These are phyloP conservation scores for Alternaria triticimaculans DNA, from an alignment of 2,329 filamentous ascomycete species.

Conservation along the genomic window DNA sequence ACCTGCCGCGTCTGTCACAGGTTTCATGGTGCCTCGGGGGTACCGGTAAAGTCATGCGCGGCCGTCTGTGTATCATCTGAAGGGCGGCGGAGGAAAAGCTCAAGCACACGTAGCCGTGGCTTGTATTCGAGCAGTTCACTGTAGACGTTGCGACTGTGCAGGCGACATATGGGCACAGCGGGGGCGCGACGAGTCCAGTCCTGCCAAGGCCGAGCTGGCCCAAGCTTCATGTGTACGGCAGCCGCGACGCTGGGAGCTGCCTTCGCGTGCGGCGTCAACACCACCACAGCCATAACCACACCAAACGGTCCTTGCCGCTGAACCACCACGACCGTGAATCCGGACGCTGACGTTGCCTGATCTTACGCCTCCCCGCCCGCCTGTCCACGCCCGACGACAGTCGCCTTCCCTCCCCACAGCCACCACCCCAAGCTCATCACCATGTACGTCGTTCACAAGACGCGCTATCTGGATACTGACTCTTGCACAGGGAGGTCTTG, in stretches of 20 bases:
- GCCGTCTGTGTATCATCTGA: neutral
- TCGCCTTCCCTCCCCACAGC: constrained; percentile 5
- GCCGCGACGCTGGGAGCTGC: constrained; percentile 27
- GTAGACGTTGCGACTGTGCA: neutral
- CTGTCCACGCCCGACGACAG: neutral
- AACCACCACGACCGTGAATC: neutral
- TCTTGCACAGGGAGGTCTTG: constrained; percentile 85
- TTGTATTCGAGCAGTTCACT: neutral
- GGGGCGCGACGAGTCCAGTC: neutral
- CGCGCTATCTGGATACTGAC: constrained; percentile 23
- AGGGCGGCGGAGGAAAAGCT: neutral
- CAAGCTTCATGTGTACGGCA: constrained; percentile 10
- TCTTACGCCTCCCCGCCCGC: neutral
- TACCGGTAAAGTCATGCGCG: neutral
- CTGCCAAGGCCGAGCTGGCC: constrained; percentile 10
- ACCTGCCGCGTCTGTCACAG: neutral
- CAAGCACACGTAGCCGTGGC: neutral
- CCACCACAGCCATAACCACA: neutral
- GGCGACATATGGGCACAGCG: neutral
- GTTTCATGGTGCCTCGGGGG: neutral
- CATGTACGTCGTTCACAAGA: constrained; percentile 34
- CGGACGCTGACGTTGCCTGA: neutral
- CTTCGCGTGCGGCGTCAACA: constrained; percentile 8
- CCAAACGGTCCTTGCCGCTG: neutral
- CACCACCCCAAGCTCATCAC: constrained; percentile 27